phyloP scores from a whole-genome alignment of 108 stramenopile genomes.

The Schizochytrium sp. region DNA sequence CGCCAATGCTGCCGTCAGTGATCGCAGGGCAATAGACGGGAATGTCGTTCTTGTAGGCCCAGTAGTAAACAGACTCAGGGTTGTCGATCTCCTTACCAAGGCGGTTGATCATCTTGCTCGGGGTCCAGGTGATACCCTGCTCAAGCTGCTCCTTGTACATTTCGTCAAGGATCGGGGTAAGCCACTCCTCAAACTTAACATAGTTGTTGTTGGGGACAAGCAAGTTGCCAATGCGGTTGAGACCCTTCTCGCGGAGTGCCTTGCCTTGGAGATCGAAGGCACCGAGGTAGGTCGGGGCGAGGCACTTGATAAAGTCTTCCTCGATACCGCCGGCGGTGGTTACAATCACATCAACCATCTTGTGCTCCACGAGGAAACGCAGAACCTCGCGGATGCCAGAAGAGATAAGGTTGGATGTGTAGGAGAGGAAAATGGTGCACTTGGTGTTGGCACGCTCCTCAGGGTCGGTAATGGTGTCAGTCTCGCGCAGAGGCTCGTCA shows the following conservation, averaged over 20 bases:
- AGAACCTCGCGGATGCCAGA: slow-evolving; percentile 97
- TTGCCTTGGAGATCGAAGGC: slow-evolving; percentile 89
- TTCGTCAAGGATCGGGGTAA: slow-evolving; percentile 87
- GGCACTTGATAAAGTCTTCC: slow-evolving; percentile 99
- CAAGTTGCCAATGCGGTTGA: slow-evolving; percentile 96
- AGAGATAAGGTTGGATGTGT: slow-evolving; percentile 98
- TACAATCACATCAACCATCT: slow-evolving; percentile 94
- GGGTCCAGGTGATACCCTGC: slow-evolving; percentile 85
- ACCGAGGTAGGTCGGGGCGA: slow-evolving; percentile 95
- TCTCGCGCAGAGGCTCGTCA: slow-evolving; percentile 83
- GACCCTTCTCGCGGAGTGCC: slow-evolving; percentile 89
- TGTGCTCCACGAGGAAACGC: slow-evolving; percentile 90
- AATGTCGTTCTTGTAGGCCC: slow-evolving; percentile 95
- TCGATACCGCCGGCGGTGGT: slow-evolving; percentile 99
- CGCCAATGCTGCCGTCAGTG: slow-evolving; percentile 98
- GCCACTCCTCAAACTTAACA: slow-evolving; percentile 98
- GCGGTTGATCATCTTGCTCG: slow-evolving; percentile 92
- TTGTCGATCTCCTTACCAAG: slow-evolving; percentile 94
- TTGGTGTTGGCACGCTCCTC: slow-evolving; percentile 79
- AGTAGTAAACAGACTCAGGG: slow-evolving; percentile 92
- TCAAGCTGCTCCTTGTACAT: slow-evolving; percentile 97
- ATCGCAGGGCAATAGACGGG: slow-evolving; percentile 99
- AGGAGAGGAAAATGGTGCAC: slow-evolving; percentile 92
- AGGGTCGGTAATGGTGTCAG: slow-evolving; percentile 79
- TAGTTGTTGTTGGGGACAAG: slow-evolving; percentile 97